phyloP scores from a whole-genome alignment of 164 flowering plant species.

The Nymphaea colorata region DNA sequence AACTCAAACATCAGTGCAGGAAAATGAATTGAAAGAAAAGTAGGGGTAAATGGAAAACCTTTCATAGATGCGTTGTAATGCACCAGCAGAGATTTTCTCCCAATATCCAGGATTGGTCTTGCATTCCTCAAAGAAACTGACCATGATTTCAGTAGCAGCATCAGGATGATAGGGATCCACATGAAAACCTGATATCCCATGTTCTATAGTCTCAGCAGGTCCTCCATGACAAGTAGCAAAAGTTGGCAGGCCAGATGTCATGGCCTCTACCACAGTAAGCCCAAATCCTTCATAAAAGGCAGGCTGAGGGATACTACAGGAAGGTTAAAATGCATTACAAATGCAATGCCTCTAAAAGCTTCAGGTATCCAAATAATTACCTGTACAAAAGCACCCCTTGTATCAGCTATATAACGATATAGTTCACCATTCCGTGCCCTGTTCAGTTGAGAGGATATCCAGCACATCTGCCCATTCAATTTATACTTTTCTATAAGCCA shows the following conservation, averaged over 20 bases:
- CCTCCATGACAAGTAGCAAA: conserved; percentile 98
- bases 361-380: conserved; percentile 15
- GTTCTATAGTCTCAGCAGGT: conserved; percentile 89
- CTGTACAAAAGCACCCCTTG: conserved; percentile 85
- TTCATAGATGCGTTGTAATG: conserved; percentile 57
- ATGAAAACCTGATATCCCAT: conserved; percentile 86
- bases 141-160: conserved; percentile 43
- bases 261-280: conserved; percentile 93
- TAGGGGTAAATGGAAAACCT: conserved; percentile 25
- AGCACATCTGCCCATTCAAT: conserved; percentile 71
- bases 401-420: conserved; percentile 90
- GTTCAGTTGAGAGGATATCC: conserved; percentile 80
- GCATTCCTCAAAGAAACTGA: conserved; percentile 49
- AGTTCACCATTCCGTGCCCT: conserved; percentile 90
- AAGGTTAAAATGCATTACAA: background rate
- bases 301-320: conserved; percentile 41
- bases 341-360: background rate
- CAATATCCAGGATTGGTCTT: conserved; percentile 61
- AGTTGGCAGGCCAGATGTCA: conserved; percentile 98
- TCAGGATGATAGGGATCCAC: conserved; percentile 94
- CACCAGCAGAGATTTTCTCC: conserved; percentile 53
- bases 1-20: no score
- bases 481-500: conserved; percentile 51
- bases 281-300: conserved; percentile 97
- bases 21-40: no score